These are phyloP conservation scores for Saccharomycopsis synnaedendra DNA, from an alignment of 805 yeast species.

Conservation along the genomic window DNA sequence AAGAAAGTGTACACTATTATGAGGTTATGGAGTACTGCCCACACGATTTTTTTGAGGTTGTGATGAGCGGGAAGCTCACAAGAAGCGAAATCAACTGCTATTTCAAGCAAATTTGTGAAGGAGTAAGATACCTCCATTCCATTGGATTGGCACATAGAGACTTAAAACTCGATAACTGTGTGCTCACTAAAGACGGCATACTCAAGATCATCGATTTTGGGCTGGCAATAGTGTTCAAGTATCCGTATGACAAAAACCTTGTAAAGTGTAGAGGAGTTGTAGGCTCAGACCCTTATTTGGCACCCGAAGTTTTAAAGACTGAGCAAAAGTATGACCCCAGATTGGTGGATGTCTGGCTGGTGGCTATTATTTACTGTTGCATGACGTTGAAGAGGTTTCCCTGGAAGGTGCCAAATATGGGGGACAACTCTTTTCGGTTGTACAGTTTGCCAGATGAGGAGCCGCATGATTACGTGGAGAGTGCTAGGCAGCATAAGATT, in stretches of 20 bases:
- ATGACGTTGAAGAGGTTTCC: constrained; percentile 80
- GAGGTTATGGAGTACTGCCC: constrained; percentile 86
- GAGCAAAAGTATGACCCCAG: constrained; percentile 55
- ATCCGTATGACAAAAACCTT: constrained; percentile 53
- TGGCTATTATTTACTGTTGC: constrained; percentile 77
- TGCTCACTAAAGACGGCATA: constrained; percentile 61
- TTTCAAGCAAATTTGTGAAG: constrained; percentile 60
- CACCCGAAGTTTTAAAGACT: constrained; percentile 61
- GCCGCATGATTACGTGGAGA: constrained; percentile 63
- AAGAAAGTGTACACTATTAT: constrained; percentile 57
- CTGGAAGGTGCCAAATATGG: constrained; percentile 68
- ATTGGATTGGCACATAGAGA: constrained; percentile 79
- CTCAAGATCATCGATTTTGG: constrained; percentile 77
- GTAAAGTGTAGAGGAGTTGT: constrained; percentile 66
- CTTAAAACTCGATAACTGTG: constrained; percentile 75
- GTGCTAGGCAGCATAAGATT: constrained; percentile 62
- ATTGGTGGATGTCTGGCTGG: constrained; percentile 75
- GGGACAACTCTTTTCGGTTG: constrained; percentile 61
- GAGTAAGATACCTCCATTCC: constrained; percentile 63
- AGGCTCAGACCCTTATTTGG: constrained; percentile 80
- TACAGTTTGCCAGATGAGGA: constrained; percentile 59
- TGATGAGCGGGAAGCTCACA: constrained; percentile 76
- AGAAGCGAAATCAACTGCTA: constrained; percentile 77
- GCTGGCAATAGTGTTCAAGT: constrained; percentile 70
- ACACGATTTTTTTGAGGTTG: constrained; percentile 74